A percentile compares a stretch with the other conserved stretches of the same genome.
Evolutionary conservation across 495 filamentous ascomycete genomes (phyloP).

Genomic region (Clavariopsis aquatica): DNA sequence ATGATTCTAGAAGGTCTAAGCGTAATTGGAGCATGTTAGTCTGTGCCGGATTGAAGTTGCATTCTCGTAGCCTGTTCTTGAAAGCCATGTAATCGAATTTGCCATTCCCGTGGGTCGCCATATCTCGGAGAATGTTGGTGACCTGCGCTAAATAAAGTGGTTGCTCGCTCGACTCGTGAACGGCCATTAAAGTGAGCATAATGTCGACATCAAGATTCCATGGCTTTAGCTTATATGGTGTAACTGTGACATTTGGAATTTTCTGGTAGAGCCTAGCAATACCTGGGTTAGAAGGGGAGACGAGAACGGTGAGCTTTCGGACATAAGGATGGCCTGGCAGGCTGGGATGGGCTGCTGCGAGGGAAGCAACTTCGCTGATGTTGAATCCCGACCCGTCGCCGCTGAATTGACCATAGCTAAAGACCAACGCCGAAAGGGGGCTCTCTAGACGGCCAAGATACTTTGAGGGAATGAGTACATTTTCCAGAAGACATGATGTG

Average conservation of each 20-base stretch:
- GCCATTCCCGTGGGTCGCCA: constrained; percentile 9
- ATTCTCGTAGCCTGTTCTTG: constrained; percentile 58
- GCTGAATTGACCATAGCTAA: constrained; percentile 21
- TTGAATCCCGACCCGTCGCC: constrained; percentile 19
- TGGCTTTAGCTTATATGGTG: constrained; percentile 21
- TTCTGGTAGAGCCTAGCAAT: constrained; percentile 37
- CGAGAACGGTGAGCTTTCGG: constrained; percentile 17
- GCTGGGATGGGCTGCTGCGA: constrained; percentile 3
- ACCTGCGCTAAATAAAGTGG: constrained; percentile 27
- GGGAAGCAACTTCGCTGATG: constrained; percentile 29
- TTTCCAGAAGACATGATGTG: constrained; percentile 63
- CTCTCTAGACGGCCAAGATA: constrained; percentile 49
- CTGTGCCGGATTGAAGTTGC: constrained; percentile 61
- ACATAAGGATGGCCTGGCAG: constrained; percentile 9
- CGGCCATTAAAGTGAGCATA: constrained; percentile 29
- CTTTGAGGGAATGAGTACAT: constrained; percentile 70
- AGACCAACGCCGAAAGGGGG: constrained; percentile 26
- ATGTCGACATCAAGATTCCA: constrained; percentile 14
- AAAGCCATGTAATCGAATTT: constrained; percentile 45
- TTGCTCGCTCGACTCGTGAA: constrained; percentile 2
- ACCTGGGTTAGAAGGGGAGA: constrained; percentile 18
- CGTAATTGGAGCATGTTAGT: constrained; percentile 61
- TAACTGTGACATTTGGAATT: constrained; percentile 48
- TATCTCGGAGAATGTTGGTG: constrained; percentile 17
- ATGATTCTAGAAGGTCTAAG: constrained; percentile 49